These are phyloP conservation scores for Pyrus hybrid DNA, from an alignment of 331 rosid species.

Conservation along the genomic window DNA sequence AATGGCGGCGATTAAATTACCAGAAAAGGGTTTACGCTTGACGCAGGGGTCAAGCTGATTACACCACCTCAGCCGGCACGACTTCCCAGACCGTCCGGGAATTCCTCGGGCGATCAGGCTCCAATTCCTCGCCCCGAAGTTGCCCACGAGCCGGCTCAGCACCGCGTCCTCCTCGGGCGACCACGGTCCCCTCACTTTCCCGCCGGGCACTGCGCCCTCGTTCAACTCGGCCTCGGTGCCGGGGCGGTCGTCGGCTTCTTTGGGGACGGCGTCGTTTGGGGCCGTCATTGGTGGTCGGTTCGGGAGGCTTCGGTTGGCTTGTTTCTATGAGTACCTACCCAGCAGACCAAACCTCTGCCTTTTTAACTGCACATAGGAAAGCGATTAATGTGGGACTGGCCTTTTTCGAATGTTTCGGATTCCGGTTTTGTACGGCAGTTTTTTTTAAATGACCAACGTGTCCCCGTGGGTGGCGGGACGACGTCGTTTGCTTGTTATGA, in stretches of 20 bases:
- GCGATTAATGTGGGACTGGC: background rate
- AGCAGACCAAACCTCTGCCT: background rate
- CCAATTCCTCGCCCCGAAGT: conserved; percentile 79
- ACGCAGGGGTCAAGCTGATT: conserved; percentile 71
- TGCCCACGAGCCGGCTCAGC: conserved; percentile 43
- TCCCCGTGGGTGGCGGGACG: background rate
- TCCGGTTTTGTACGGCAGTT: conserved; percentile 14
- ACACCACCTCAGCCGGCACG: conserved; percentile 84
- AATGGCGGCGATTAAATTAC: conserved; percentile 34
- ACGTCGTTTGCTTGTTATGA: background rate
- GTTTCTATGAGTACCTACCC: background rate
- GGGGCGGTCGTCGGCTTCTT: conserved; percentile 14
- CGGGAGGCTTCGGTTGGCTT: background rate
- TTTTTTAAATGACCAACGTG: conserved; percentile 15
- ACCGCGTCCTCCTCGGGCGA: conserved; percentile 64
- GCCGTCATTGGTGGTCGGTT: conserved; percentile 11
- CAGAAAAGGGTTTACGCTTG: conserved; percentile 73
- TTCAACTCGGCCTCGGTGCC: conserved; percentile 11
- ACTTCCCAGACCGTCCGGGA: conserved; percentile 71
- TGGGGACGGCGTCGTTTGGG: conserved; percentile 24
- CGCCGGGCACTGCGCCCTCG: background rate
- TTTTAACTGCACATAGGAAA: conserved; percentile 16
- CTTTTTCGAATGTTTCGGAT: background rate
- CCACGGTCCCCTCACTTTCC: conserved; percentile 68
- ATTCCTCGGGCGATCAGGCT: conserved; percentile 65